Base-by-base conservation (phyloP, 108 stramenopile species). In the Stephanodiscus triporus region DNA sequence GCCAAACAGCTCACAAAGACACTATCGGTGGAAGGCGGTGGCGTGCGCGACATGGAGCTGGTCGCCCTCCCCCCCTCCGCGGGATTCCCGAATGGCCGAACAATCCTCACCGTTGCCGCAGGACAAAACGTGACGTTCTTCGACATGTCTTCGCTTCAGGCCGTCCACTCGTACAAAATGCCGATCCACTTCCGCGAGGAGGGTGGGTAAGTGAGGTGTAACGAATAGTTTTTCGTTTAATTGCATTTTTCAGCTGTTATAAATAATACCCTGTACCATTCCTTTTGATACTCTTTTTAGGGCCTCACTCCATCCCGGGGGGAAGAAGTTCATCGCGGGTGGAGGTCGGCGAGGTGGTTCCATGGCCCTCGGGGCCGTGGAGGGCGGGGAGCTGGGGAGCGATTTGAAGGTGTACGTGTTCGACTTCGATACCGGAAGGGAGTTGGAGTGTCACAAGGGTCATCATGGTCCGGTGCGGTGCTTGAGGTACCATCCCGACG, bases 381-480 rank as follows among this genome's bases (percentile, higher is more conserved):
- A 56, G 24, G 67, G 67, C 24, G 68, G 68, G 4, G 68, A 69
- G 40, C 57, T 69, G 55, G 68, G 68, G n/a, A 75, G 81, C 20
- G 98, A 98, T 77, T 80, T 99, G 59, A 96, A 96, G 96, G 97
- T 99, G 22, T 81, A 95, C 20, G 95, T 96, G 61, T 97, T 95
- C 81, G 97, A 97, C 75, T 93, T 76, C 75, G 80, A 86, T 6
- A 95, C 92, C 0, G 98, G 99, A 2, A 66, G 92, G 66, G 89
- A 94, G 77, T 72, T 98, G 64, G 92, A 94, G 79, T 91, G 89
- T 63, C 88, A 94, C 72, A 98, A 98, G 86, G 99, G 99, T 50
- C 99, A 99, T 83, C 98, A 98, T 74, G 99, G 99, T 3, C 99
- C 99, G 40, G 91, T 99, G 66, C 87, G 97, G 14, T 98, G 98